Evolutionary conservation across 176 grass and related monocot genomes (phyloP).

Genomic region (Oryza longistaminata): DNA sequence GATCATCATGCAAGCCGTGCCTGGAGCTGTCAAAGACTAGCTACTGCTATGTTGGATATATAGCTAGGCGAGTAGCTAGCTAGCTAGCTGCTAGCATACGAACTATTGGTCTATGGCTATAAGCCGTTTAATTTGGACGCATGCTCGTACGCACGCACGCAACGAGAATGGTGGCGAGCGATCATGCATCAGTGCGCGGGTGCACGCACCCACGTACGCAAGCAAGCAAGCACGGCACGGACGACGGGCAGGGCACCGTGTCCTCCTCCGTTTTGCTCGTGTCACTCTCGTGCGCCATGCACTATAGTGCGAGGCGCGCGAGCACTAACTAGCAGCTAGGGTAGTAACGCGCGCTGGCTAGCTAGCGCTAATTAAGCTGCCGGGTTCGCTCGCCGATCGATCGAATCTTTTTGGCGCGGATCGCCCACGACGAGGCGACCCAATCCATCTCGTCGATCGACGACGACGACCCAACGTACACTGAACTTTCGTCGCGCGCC

Average conservation of each 20-base stretch:
- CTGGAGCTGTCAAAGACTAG: conserved; percentile 40
- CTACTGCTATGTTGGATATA: neutral
- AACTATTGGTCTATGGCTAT: neutral
- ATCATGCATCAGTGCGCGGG: neutral
- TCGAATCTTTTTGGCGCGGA: neutral
- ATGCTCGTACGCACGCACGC: neutral
- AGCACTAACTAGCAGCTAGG: neutral
- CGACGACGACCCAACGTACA: neutral
- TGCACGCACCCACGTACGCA: neutral
- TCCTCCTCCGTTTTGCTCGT: conserved; percentile 10
- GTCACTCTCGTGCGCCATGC: conserved; percentile 58
- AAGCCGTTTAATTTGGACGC: conserved; percentile 32
- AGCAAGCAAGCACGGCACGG: neutral
- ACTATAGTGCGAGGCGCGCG: conserved; percentile 15
- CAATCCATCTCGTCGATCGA: neutral
- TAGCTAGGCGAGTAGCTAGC: neutral
- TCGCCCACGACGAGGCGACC: neutral
- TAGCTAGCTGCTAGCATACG: neutral
- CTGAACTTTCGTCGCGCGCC: neutral
- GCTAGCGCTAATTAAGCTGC: neutral
- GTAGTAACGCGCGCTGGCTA: neutral
- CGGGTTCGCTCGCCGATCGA: neutral
- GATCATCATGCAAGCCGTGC: neutral
- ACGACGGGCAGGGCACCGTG: neutral
- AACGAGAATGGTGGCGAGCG: conserved; percentile 5